phyloP scores from a whole-genome alignment of 768 basidiomycete genomes.

The Pulveroboletus sp. region DNA sequence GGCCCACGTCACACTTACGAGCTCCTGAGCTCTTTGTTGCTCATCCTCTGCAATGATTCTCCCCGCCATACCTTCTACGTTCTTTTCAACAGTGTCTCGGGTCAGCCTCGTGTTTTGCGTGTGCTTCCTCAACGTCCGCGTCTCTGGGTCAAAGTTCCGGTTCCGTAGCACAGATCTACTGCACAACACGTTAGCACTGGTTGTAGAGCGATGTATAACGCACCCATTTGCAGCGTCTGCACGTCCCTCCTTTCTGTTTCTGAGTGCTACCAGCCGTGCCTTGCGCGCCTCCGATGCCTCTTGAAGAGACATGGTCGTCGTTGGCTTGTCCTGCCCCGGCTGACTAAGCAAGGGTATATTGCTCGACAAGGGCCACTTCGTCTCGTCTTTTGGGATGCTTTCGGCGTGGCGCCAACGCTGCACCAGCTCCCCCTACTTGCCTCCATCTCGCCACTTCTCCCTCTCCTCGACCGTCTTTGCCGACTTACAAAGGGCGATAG shows the following conservation, averaged over 20 bases:
- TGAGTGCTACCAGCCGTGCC: constrained; percentile 71
- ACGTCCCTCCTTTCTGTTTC: constrained; percentile 65
- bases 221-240: constrained; percentile 38
- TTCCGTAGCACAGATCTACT: constrained; percentile 53
- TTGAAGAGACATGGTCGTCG: constrained; percentile 54
- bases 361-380: not conserved
- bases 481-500: constrained; percentile 33
- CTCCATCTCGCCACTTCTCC: constrained; percentile 25
- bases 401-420: constrained; percentile 26
- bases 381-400: constrained; percentile 20
- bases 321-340: constrained; percentile 3
- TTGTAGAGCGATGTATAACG: constrained; percentile 18
- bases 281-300: constrained; percentile 80
- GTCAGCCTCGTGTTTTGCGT: constrained; percentile 50
- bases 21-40: constrained; percentile 75
- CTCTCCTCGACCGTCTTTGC: constrained; percentile 23
- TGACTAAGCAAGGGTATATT: constrained; percentile 30
- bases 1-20: constrained; percentile 48
- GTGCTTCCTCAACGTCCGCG: constrained; percentile 71
- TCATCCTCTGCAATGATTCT: constrained; percentile 84
- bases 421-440: constrained; percentile 6
- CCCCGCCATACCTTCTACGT: constrained; percentile 80
- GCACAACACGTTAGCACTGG: constrained; percentile 15
- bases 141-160: constrained; percentile 89
- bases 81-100: constrained; percentile 84